Evolutionary conservation across 345 rosid genomes (phyloP).

Genomic region (Eucalyptus pumila): DNA sequence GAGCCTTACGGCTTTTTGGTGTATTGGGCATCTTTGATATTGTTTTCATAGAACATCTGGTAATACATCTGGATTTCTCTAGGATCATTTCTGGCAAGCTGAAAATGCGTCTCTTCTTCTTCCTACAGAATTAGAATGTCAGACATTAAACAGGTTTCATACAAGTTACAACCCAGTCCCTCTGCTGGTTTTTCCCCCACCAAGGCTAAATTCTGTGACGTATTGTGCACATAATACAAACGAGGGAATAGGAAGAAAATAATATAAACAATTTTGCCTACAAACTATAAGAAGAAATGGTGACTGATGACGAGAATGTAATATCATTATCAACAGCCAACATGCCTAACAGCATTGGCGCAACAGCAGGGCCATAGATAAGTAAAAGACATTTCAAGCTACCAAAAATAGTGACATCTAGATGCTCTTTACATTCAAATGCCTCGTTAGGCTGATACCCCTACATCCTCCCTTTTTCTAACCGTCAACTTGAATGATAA

Average conservation of each 20-base stretch:
- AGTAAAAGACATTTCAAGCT: neutral
- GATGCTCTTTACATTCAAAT: neutral
- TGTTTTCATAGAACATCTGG: conserved; percentile 42
- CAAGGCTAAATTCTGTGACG: neutral
- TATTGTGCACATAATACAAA: neutral
- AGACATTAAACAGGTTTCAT: neutral
- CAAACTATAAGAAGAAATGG: neutral
- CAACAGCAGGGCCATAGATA: neutral
- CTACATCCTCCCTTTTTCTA: neutral
- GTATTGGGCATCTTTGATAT: conserved; percentile 47
- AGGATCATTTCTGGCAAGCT: conserved; percentile 39
- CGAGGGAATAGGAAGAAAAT: neutral
- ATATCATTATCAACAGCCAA: neutral
- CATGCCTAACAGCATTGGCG: neutral
- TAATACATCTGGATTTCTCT: conserved; percentile 64
- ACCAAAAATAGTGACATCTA: neutral
- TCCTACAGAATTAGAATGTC: conserved; percentile 33
- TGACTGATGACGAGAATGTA: neutral
- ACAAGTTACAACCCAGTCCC: neutral
- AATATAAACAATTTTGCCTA: neutral
- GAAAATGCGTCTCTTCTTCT: conserved; percentile 24
- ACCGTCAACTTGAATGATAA: neutral
- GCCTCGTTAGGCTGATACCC: neutral
- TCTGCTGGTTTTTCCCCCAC: neutral
- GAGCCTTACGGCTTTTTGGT: conserved; percentile 67